phyloP scores from a whole-genome alignment of 345 rosid genomes.

The Eucalyptus shirleyi region DNA sequence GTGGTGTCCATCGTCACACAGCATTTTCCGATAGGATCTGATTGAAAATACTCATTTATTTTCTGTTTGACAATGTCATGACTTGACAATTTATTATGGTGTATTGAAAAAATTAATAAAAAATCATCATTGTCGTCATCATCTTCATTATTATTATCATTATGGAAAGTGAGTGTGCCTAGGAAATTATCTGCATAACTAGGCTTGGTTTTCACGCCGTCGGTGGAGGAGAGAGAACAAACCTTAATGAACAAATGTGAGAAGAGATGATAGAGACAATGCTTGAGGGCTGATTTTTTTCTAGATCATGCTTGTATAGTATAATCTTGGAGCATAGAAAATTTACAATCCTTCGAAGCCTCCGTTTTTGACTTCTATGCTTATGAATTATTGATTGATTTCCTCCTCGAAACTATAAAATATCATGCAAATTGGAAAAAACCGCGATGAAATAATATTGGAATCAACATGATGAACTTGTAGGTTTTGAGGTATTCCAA shows the following conservation, averaged over 20 bases:
- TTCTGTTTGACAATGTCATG: accelerated
- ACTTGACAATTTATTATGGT: background rate
- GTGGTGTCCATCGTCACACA: accelerated
- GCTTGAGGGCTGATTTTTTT: background rate
- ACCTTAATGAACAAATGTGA: background rate
- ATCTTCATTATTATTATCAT: background rate
- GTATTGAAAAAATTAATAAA: background rate
- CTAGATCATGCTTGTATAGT: background rate
- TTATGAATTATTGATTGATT: background rate
- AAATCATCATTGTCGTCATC: background rate
- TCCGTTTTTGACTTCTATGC: background rate
- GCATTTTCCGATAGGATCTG: accelerated
- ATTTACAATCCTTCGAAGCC: background rate
- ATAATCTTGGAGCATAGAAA: background rate
- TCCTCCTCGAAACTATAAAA: background rate
- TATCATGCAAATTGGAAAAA: background rate
- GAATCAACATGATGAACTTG: background rate
- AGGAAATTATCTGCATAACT: background rate
- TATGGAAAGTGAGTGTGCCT: background rate
- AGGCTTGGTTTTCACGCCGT: background rate
- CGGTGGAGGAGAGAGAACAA: background rate
- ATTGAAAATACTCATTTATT: background rate
- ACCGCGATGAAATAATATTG: accelerated
- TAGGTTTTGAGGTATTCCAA: background rate
- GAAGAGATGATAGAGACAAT: background rate